phyloP scores from a whole-genome alignment of 805 yeast species.

The Kodamaea hsintzibuensis region DNA sequence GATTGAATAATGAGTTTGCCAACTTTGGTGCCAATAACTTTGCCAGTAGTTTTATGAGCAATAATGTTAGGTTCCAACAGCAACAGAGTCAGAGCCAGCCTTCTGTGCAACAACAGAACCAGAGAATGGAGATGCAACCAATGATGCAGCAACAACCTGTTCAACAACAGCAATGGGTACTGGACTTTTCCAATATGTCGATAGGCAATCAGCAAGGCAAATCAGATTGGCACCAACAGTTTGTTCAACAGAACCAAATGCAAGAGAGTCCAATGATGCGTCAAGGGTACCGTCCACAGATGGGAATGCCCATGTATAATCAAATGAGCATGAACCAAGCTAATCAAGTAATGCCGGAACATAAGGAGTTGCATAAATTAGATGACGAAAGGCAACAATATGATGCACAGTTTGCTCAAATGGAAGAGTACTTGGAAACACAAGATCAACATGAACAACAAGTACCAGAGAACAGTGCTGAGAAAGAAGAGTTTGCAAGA shows the following conservation, averaged over 20 bases:
- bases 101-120: conserved; percentile 2
- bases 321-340: conserved; percentile 4
- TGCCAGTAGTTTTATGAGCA: conserved; percentile 16
- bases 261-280: conserved; percentile 7
- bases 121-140: conserved; percentile 1
- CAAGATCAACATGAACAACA: conserved; percentile 13
- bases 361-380: conserved; percentile 27
- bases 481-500: conserved; percentile 39
- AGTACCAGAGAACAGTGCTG: conserved; percentile 16
- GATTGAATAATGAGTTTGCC: conserved; percentile 41
- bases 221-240: conserved; percentile 29
- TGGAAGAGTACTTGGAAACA: conserved; percentile 29
- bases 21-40: conserved; percentile 26
- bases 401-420: conserved; percentile 33
- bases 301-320: not conserved
- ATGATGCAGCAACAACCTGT: not conserved
- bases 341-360: conserved; percentile 20
- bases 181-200: conserved; percentile 27
- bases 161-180: conserved; percentile 25
- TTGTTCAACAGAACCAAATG: conserved; percentile 17
- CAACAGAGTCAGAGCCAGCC: conserved; percentile 12
- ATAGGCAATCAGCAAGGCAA: conserved; percentile 13
- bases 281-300: not conserved
- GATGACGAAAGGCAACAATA: conserved; percentile 28
- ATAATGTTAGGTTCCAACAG: conserved; percentile 8